Evolutionary conservation across 1,284 basidiomycete genomes (phyloP).

Genomic region (Cutaneotrichosporon spelunceum): DNA sequence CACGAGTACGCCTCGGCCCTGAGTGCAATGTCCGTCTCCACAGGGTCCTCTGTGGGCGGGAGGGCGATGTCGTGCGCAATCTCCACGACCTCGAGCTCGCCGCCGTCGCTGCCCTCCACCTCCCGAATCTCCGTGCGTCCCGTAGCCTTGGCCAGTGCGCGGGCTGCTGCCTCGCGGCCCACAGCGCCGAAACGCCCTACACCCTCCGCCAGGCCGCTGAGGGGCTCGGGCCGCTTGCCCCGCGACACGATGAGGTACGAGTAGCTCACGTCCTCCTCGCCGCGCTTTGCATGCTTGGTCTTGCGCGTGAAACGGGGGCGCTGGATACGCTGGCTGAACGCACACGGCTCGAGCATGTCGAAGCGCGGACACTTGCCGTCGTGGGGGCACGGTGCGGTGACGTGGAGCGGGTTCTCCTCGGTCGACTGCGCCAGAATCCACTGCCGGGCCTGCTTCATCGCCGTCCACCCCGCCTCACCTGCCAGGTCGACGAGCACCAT

Average conservation of each 20-base stretch:
- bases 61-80: background rate
- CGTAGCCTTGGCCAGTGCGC: conserved; percentile 27
- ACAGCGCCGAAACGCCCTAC: conserved; percentile 38
- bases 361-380: conserved; percentile 77
- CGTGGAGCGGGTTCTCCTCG: conserved; percentile 23
- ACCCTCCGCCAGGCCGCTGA: background rate
- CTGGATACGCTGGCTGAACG: conserved; percentile 82
- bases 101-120: conserved; percentile 39
- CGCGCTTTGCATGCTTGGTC: conserved; percentile 78
- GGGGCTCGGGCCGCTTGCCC: conserved; percentile 60
- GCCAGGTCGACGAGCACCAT: conserved; percentile 85
- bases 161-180: conserved; percentile 35
- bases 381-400: conserved; percentile 74
- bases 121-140: conserved; percentile 32
- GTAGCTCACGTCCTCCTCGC: conserved; percentile 81
- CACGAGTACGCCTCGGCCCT: conserved; percentile 64
- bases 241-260: conserved; percentile 87
- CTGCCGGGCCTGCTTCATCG: conserved; percentile 77
- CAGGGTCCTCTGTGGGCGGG: conserved; percentile 5
- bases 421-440: conserved; percentile 59
- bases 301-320: conserved; percentile 76
- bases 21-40: conserved; percentile 28
- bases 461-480: conserved; percentile 71
- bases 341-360: conserved; percentile 60
- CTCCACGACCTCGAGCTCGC: conserved; percentile 28